These are phyloP conservation scores for Pisolithus albus DNA, from an alignment of 768 basidiomycete genomes.

Conservation along the genomic window DNA sequence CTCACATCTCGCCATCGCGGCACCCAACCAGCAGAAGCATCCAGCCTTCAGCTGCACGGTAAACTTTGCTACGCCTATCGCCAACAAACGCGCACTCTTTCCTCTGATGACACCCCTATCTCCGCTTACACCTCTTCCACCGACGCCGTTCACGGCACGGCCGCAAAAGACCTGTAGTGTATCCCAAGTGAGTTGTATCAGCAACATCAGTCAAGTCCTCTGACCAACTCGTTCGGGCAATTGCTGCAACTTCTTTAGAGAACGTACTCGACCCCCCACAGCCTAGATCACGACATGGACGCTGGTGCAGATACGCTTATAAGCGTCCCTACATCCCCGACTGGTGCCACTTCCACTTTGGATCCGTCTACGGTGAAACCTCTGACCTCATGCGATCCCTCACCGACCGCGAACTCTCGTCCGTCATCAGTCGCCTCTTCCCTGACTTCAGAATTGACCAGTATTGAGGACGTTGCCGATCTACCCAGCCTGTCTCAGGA, in stretches of 20 bases:
- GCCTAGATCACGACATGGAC: not conserved
- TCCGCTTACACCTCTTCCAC: constrained; percentile 46
- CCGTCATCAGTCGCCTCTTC: not conserved
- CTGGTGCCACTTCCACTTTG: not conserved
- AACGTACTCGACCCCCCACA: too few species aligned
- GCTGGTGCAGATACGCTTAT: not conserved
- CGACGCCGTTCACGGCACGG: constrained; percentile 32
- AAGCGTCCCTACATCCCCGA: constrained; percentile 1
- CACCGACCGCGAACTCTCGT: constrained; percentile 1
- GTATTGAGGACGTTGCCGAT: not conserved
- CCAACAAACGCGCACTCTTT: not conserved
- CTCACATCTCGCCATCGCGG: constrained; percentile 18
- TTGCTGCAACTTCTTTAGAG: too few species aligned
- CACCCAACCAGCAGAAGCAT: constrained; percentile 1
- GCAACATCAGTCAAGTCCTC: too few species aligned
- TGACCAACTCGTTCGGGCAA: not conserved
- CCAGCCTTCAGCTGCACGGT: constrained; percentile 16
- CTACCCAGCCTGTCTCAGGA: not conserved
- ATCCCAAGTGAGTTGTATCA: constrained; percentile 13
- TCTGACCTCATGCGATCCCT: not conserved
- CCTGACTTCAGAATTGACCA: not conserved
- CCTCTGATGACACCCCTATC: constrained; percentile 26
- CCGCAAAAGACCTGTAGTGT: constrained; percentile 7
- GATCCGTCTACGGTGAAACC: not conserved
- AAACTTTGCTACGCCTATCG: constrained; percentile 24